phyloP scores from a whole-genome alignment of 306 rosid genomes.

The Fagus crenata region DNA sequence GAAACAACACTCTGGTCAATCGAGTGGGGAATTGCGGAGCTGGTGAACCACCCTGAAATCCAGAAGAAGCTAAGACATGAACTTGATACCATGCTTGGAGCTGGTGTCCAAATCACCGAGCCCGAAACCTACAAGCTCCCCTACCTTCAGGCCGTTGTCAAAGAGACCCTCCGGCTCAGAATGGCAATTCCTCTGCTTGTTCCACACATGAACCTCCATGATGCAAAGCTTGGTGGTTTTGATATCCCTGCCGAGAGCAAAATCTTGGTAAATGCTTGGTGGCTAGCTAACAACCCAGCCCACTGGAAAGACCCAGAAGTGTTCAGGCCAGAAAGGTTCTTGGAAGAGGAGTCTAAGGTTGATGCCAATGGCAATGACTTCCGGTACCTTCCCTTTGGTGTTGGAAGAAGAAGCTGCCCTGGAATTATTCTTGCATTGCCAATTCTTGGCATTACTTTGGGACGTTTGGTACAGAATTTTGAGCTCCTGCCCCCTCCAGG shows the following conservation, averaged over 20 bases:
- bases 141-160: constrained; percentile 84
- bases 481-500: constrained; percentile 89
- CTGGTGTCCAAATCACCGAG: constrained; percentile 62
- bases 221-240: constrained; percentile 63
- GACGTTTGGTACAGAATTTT: constrained; percentile 80
- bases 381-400: constrained; percentile 84
- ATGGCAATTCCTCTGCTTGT: constrained; percentile 91
- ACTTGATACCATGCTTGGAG: constrained; percentile 61
- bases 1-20: constrained; percentile 91
- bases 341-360: constrained; percentile 76
- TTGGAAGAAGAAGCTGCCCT: constrained; percentile 86
- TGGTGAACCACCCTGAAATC: constrained; percentile 78
- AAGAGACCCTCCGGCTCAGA: constrained; percentile 71
- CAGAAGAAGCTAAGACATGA: constrained; percentile 62
- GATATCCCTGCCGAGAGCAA: constrained; percentile 93
- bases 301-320: constrained; percentile 76
- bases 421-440: constrained; percentile 89
- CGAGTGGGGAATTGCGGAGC: constrained; percentile 90
- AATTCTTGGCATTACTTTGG: constrained; percentile 73
- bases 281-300: constrained; percentile 89
- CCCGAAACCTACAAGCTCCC: constrained; percentile 70
- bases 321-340: constrained; percentile 86
- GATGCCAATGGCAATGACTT: constrained; percentile 94
- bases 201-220: constrained; percentile 92
- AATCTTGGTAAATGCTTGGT: constrained; percentile 81